phyloP scores from a whole-genome alignment of 106 monocot species.

The Narthecium ossifragum region DNA sequence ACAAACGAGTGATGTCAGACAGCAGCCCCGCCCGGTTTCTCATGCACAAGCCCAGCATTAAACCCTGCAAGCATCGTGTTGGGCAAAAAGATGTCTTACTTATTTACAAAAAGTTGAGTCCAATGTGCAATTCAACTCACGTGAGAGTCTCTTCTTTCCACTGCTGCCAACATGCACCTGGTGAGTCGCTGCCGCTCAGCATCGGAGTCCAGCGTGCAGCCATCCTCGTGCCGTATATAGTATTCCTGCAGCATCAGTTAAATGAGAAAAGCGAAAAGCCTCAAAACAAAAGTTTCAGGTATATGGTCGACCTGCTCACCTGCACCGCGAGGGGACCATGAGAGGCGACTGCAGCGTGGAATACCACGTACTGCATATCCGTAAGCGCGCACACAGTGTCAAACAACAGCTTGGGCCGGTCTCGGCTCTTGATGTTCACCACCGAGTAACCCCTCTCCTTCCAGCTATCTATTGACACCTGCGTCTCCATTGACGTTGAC shows the following conservation, averaged over 20 bases:
- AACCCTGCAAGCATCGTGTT: slow-evolving; percentile 22
- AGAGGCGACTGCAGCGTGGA: slow-evolving; percentile 53
- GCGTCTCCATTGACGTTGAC: slow-evolving; percentile 8
- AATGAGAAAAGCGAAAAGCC: not conserved
- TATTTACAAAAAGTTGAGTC: not conserved
- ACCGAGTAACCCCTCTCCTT: slow-evolving; percentile 50
- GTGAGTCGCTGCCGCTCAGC: slow-evolving; percentile 37
- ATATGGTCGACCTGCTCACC: slow-evolving; percentile 7
- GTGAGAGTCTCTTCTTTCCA: slow-evolving; percentile 52
- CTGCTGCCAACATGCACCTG: slow-evolving; percentile 45
- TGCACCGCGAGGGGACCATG: slow-evolving; percentile 37
- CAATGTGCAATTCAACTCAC: slow-evolving; percentile 16
- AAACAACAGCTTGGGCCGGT: slow-evolving; percentile 65
- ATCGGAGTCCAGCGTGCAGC: slow-evolving; percentile 30
- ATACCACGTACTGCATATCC: slow-evolving; percentile 62
- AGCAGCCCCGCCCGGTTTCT: slow-evolving; percentile 43
- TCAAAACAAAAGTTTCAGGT: not conserved
- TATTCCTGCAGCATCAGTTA: slow-evolving; percentile 40
- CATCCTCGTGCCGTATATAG: slow-evolving; percentile 51
- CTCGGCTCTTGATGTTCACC: slow-evolving; percentile 45
- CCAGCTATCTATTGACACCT: slow-evolving; percentile 46
- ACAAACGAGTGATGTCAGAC: slow-evolving; percentile 39
- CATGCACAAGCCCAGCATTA: slow-evolving; percentile 34
- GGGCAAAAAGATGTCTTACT: too few species aligned
- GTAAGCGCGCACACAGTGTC: slow-evolving; percentile 72